Evolutionary conservation across 2,329 filamentous ascomycete genomes (phyloP).

Genomic region (Fusarium tricinctum): DNA sequence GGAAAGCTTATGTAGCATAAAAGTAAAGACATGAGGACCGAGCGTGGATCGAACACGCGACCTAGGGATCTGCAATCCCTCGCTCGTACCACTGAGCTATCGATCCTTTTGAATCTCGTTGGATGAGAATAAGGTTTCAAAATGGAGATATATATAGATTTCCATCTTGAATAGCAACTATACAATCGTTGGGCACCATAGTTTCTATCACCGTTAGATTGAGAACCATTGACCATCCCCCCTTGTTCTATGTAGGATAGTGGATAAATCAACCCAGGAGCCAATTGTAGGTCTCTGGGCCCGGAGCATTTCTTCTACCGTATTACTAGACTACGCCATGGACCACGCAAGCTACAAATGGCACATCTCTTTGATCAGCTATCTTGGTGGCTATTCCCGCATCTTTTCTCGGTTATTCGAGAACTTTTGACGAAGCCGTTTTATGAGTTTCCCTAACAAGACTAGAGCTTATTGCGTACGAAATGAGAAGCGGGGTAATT

Average conservation of each 20-base stretch:
- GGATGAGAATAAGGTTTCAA: fast-evolving
- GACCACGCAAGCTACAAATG: not conserved
- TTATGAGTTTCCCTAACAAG: conserved; percentile 24
- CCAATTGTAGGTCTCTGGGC: not conserved
- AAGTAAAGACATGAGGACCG: conserved; percentile 18
- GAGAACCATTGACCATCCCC: not conserved
- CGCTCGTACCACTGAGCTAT: conserved; percentile 46
- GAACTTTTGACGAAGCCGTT: not conserved
- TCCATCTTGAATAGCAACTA: too few relatives aligned
- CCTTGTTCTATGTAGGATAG: not conserved
- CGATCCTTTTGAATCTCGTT: conserved; percentile 16
- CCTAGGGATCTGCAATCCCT: conserved; percentile 47
- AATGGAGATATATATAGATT: fast-evolving
- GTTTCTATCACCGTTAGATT: not conserved
- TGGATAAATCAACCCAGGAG: not conserved
- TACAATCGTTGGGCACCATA: too few relatives aligned
- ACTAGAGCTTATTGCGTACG: conserved; percentile 13
- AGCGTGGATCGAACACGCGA: conserved; percentile 46
- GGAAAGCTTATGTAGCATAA: not conserved
- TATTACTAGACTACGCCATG: not conserved
- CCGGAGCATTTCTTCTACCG: not conserved
- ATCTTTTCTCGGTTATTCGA: not conserved
- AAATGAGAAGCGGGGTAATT: conserved; percentile 12
- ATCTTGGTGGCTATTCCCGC: not conserved
- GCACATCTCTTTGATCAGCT: not conserved